Evolutionary conservation across 169 alveolate genomes (phyloP).

Genomic region (Eimeria nieschulzi): DNA sequence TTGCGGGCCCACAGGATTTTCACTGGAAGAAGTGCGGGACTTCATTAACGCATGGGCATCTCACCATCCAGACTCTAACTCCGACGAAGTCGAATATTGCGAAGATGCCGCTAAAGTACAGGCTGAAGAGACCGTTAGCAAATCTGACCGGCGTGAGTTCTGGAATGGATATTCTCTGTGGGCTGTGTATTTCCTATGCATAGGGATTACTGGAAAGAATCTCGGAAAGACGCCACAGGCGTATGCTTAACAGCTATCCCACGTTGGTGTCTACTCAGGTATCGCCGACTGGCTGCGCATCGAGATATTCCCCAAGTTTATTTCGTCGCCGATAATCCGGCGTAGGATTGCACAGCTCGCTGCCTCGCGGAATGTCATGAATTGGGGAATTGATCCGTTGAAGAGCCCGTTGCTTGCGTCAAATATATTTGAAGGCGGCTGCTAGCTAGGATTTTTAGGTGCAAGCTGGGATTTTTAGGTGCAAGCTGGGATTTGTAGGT

Average conservation of each 20-base stretch:
- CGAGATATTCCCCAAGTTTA: not conserved
- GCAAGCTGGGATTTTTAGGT: not conserved
- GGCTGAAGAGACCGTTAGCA: not conserved
- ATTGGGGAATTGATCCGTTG: not conserved
- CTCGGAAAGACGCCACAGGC: no score
- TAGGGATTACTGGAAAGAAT: no score
- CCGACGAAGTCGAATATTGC: not conserved
- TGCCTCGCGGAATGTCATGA: not conserved
- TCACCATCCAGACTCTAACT: not conserved
- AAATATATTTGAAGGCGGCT: not conserved
- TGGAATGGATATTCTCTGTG: not conserved
- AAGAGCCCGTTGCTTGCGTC: not conserved
- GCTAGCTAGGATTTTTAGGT: not conserved
- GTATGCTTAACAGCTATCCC: not conserved
- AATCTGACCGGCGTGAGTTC: not conserved
- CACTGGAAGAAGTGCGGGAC: not conserved
- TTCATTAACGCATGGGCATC: not conserved
- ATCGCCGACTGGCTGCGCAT: slow-evolving; percentile 5
- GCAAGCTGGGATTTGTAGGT: not conserved
- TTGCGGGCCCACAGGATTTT: not conserved
- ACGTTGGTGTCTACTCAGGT: not conserved
- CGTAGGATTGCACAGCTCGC: slow-evolving; percentile 33
- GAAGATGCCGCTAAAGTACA: not conserved
- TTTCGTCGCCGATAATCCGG: slow-evolving; percentile 17
- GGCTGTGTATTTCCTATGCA: not conserved